A percentile compares a stretch with the other conserved stretches of the same genome.
Conservation (phyloP, 306 rosid genomes). For the Nissolia schottii region DNA sequence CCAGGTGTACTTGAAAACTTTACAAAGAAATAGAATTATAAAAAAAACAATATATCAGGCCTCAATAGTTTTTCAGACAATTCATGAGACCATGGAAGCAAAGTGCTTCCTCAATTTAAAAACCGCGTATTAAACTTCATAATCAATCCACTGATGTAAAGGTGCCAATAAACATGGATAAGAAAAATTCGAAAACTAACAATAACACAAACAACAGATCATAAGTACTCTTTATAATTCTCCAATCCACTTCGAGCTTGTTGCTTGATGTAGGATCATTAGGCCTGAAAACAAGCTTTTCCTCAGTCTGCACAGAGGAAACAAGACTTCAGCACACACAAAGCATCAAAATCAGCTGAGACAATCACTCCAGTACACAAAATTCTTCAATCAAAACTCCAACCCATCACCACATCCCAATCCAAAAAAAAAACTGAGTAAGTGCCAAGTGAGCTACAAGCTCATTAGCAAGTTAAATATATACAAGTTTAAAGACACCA, state of each 20-base stretch:
- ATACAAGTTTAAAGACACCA: background rate
- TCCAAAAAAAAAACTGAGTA: background rate
- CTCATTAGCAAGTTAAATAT: background rate
- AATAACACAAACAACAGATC: background rate
- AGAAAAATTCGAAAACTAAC: background rate
- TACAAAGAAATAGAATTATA: too few relatives aligned
- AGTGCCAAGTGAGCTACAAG: background rate
- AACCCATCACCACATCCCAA: background rate
- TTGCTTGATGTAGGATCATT: conserved; percentile 60
- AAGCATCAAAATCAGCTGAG: background rate
- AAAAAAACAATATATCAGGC: too few relatives aligned
- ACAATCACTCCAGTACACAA: background rate
- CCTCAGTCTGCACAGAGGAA: conserved; percentile 45
- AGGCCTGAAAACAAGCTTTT: conserved; percentile 57
- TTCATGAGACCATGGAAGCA: too few relatives aligned
- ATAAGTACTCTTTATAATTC: conserved; percentile 50
- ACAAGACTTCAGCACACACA: background rate
- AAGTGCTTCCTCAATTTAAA: too few relatives aligned
- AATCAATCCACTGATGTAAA: background rate
- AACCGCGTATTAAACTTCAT: background rate
- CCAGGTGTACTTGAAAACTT: too few relatives aligned
- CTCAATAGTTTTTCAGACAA: background rate
- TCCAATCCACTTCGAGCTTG: conserved; percentile 65
- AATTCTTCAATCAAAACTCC: background rate
- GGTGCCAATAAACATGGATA: background rate